These are phyloP conservation scores for Sporothrix globosa DNA, from an alignment of 2,329 filamentous ascomycete genomes.

Conservation along the genomic window DNA sequence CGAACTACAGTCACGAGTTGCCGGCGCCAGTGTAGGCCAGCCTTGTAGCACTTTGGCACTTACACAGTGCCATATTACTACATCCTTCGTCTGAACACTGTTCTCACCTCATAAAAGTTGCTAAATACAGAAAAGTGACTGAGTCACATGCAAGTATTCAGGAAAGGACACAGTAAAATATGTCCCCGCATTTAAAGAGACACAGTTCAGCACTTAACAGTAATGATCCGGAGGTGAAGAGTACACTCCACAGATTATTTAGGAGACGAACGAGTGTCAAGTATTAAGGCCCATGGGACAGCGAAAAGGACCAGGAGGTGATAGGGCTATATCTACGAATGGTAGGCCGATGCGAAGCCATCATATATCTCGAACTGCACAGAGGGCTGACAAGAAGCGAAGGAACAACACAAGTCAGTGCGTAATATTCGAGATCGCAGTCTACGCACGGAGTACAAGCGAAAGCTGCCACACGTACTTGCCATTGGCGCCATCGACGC, in stretches of 20 bases:
- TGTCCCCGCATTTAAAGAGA: conserved; percentile 26
- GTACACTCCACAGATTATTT: background rate
- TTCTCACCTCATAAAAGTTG: background rate
- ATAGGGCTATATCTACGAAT: background rate
- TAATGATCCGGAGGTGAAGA: background rate
- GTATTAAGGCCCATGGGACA: background rate
- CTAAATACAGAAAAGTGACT: background rate
- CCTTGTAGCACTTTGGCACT: conserved; percentile 12
- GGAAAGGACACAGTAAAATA: background rate
- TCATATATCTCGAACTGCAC: conserved; percentile 17
- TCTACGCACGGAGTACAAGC: conserved; percentile 28
- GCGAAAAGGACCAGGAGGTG: background rate
- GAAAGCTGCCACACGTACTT: background rate
- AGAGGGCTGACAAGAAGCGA: background rate
- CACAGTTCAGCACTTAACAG: background rate
- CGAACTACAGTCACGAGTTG: conserved; percentile 31
- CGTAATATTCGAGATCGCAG: background rate
- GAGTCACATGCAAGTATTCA: conserved; percentile 21
- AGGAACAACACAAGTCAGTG: conserved; percentile 26
- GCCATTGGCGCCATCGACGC: conserved; percentile 15
- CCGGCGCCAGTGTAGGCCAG: background rate
- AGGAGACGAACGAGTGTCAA: background rate
- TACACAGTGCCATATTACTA: conserved; percentile 23
- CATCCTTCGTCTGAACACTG: background rate
- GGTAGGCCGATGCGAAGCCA: conserved; percentile 1